Percentiles rank a stretch among this genome's conserved stretches.
phyloP scores from a whole-genome alignment of 306 rosid species.

The Medicago truncatula region MtrunA17r5.0-ANR NC_053049.1:16355501-16356000 shows the following conservation, averaged over 20 bases:
- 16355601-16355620: slow-evolving; percentile 63
- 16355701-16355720: slow-evolving; percentile 52
- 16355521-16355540: slow-evolving; percentile 77
- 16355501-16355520: slow-evolving; percentile 90
- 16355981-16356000: slow-evolving; percentile 32
- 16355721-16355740: slow-evolving; percentile 57
- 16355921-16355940: slow-evolving; percentile 75
- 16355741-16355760: slow-evolving; percentile 82
- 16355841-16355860: slow-evolving; percentile 49
- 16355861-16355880: slow-evolving; percentile 68
- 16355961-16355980: slow-evolving; percentile 67
- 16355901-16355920: slow-evolving; percentile 91
- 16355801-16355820: slow-evolving; percentile 69
- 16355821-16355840: slow-evolving; percentile 69
- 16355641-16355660: slow-evolving; percentile 67
- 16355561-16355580: slow-evolving; percentile 58
- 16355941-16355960: slow-evolving; percentile 70
- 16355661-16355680: slow-evolving; percentile 78
- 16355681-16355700: slow-evolving; percentile 87
- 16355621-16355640: slow-evolving; percentile 64
- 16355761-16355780: slow-evolving; percentile 63
- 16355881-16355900: slow-evolving; percentile 51
- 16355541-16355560: slow-evolving; percentile 81
- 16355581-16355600: slow-evolving; percentile 84
- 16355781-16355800: slow-evolving; percentile 66